Evolutionary conservation across 768 basidiomycete genomes (phyloP).

Genomic region (Mycena sanguinolenta): DNA sequence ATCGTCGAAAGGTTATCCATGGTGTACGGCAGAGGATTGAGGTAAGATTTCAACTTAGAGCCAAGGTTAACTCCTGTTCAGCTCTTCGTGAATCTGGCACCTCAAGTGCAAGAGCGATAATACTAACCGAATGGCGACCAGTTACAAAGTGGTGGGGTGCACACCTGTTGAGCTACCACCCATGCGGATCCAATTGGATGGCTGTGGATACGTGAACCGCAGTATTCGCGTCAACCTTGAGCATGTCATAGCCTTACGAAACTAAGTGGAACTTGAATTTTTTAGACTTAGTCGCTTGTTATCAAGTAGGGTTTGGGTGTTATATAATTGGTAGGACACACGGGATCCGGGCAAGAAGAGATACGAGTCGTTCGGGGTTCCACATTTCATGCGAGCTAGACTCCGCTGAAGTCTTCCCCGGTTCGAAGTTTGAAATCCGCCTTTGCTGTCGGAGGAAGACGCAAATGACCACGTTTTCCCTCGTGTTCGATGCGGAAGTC

Average conservation of each 20-base stretch:
- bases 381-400: neutral
- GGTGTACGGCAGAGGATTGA: slow-evolving; percentile 14
- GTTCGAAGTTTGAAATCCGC: neutral
- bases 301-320: neutral
- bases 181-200: neutral
- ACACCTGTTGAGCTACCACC: neutral
- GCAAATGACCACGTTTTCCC: neutral
- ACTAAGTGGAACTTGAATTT: neutral
- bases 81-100: too few relatives aligned
- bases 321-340: neutral
- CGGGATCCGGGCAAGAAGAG: neutral
- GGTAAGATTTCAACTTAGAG: slow-evolving; percentile 10
- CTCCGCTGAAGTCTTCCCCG: too few relatives aligned
- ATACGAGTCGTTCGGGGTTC: slow-evolving; percentile 8
- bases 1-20: slow-evolving; percentile 22
- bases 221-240: slow-evolving; percentile 13
- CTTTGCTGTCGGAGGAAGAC: slow-evolving; percentile 11
- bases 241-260: slow-evolving; percentile 14
- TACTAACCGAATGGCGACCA: too few relatives aligned
- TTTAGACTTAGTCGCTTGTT: slow-evolving; percentile 7
- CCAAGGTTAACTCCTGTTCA: neutral
- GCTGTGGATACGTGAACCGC: neutral
- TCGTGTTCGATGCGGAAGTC: slow-evolving; percentile 11
- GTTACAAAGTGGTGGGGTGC: neutral
- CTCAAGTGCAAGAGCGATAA: neutral